Percentiles rank a stretch among this genome's conserved stretches.
Evolutionary conservation across 2,329 filamentous ascomycete species (phyloP).

Genomic region (Dothideomycetidae sp.): DNA sequence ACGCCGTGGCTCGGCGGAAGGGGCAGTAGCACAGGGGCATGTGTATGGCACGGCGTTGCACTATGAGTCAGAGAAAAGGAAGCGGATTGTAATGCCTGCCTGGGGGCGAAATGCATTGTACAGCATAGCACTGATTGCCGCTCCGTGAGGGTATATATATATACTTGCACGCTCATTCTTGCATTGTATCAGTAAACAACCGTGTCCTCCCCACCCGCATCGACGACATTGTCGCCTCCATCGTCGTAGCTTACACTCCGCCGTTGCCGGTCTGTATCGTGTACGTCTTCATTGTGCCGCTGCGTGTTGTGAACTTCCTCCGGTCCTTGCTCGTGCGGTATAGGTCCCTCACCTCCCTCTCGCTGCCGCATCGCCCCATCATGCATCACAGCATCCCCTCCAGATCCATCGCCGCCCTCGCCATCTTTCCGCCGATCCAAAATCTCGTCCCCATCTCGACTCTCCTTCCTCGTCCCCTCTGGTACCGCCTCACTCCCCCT

Average conservation of each 20-base stretch:
- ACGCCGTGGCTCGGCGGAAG: conserved; percentile 47
- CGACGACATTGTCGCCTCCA: background rate
- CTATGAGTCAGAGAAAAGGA: too few species aligned
- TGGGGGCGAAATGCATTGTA: background rate
- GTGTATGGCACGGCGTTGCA: too few species aligned
- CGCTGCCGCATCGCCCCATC: too few species aligned
- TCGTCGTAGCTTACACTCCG: background rate
- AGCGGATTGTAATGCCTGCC: too few species aligned
- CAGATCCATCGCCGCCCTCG: background rate
- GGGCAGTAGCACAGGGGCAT: too few species aligned
- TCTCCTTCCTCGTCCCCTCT: background rate
- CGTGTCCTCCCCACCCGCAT: conserved; percentile 1
- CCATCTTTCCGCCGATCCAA: background rate
- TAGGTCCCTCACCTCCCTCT: background rate
- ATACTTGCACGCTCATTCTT: conserved; percentile 1
- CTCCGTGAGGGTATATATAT: background rate
- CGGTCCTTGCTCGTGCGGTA: too few species aligned
- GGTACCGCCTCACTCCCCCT: background rate
- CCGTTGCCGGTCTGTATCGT: too few species aligned
- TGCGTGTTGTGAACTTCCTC: too few species aligned
- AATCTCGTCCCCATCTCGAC: background rate
- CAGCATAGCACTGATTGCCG: conserved; percentile 3
- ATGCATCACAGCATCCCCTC: too few species aligned
- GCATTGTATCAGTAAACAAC: conserved; percentile 7
- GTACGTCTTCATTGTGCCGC: too few species aligned